Conservation (phyloP, 2,329 filamentous ascomycete genomes). For the Microdochium nivale region DNA sequence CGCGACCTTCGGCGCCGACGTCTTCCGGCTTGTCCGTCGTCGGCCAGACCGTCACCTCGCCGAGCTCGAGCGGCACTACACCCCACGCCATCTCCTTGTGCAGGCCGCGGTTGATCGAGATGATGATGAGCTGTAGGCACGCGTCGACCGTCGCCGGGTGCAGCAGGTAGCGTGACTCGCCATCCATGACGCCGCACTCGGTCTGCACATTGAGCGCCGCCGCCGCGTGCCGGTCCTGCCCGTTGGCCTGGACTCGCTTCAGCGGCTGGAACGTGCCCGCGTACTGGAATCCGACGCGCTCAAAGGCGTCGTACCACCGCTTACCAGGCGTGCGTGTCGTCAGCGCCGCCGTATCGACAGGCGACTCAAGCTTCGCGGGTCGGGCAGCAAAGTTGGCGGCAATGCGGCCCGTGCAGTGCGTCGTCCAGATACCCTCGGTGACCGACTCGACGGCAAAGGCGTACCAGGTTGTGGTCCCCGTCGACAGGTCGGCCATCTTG, state of each 20-base stretch:
- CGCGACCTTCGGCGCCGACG: constrained; percentile 1
- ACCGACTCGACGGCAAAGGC: constrained; percentile 10
- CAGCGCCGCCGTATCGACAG: constrained; percentile 5
- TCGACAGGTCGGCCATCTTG: neutral
- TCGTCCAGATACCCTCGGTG: constrained; percentile 6
- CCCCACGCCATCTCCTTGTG: constrained; percentile 10
- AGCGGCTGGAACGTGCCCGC: constrained; percentile 8
- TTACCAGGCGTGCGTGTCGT: too few relatives aligned
- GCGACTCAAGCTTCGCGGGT: neutral
- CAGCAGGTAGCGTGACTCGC: constrained; percentile 18
- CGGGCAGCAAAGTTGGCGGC: constrained; percentile 1
- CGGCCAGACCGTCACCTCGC: constrained; percentile 6
- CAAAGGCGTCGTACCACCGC: constrained; percentile 6
- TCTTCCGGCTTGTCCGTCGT: constrained; percentile 2
- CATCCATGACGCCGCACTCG: constrained; percentile 1
- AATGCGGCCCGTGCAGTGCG: constrained; percentile 8
- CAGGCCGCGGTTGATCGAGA: constrained; percentile 2
- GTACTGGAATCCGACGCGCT: constrained; percentile 12
- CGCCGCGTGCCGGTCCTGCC: constrained; percentile 3
- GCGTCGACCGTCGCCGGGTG: constrained; percentile 24
- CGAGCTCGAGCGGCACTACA: constrained; percentile 8
- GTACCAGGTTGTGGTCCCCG: constrained; percentile 2
- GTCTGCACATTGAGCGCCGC: constrained; percentile 2
- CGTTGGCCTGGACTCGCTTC: constrained; percentile 5
- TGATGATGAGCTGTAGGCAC: constrained; percentile 12